Base-by-base conservation (phyloP, 108 stramenopile species). In the Seminavis robusta region DNA sequence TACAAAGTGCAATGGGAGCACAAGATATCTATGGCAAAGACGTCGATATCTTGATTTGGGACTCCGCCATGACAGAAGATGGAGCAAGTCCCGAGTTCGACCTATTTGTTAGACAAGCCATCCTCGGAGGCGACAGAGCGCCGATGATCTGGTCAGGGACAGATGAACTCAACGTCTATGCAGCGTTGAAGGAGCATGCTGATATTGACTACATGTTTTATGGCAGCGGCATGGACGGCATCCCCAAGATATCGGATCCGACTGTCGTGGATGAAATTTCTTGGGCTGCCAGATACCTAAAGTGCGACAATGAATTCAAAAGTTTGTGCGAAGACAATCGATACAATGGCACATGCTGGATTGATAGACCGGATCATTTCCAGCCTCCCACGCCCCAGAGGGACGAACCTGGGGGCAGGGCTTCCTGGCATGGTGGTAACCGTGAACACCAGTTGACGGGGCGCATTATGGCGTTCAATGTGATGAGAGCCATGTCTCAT, bases 41-140 rank as follows among this genome's bases (percentile, higher is more conserved):
- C 44, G 67, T 81, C 27, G 90, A 88, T 42, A 47, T 88, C 59
- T 62, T 92, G 29, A 36, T 88, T 38, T 92, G 86, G 86, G 86
- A 92, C 59, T 73, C 78, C 47, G 73, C 79, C 47, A 56, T 56
- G 58, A 54, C 59, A 0, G 56, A 69, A 26, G 34, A 47, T 29
- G 52, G 34, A n/a, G 26, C 47, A 44, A 33, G 31, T 24, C 6
- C 34, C n/a, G n/a, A n/a, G 4, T 4, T 41, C 16, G 85, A 84
- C 40, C 38, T 91, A 48, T 76, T 87, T 61, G 69, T 61, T 0
- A 57, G 84, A 0, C 86, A 87, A 64, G 76, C 63, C 17, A 48
- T 87, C 11, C 36, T 91, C 24, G 79, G 79, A 37, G 65, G 52
- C 0, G 51, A 57, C 4, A 48, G 63, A 30, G 71, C 81, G 15